Evolutionary conservation across 768 basidiomycete genomes (phyloP), one percentile per base, ranked within the genome.

Genomic region (Xerocomus spinulosus): DNA sequence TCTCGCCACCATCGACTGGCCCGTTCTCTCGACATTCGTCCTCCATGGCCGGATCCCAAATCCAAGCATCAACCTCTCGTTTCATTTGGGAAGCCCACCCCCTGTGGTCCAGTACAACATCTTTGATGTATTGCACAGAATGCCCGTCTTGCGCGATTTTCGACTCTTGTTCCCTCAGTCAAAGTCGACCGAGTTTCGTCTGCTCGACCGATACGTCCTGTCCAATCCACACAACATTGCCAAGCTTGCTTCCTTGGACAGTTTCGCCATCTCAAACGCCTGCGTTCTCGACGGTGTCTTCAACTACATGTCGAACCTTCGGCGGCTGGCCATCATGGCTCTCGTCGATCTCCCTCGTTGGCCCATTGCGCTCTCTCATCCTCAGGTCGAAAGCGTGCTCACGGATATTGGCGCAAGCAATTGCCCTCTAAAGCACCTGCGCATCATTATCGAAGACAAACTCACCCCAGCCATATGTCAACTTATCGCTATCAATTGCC

Each of bases 371-470:
- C 67, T 70, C 38, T 58, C 58, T 2, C 64, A 68, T n/a, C 56
- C 56, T 8, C 68, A 70, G 24, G 49, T 68, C 26, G 64, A 64
- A 45, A 44, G 37, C 5, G 61, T 68, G 21, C 48, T 69, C n/a
- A 36, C 42, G 0, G 68, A 68, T 8, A 35, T 68, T 1, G 58
- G 63, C 14, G 58, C 60, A 46, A 64, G 64, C 38, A 60, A 66
- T n/a, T 68, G 66, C 40, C 53, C 57, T 14, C 57, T 69, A 10
- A 64, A 52, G 21, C 68, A 67, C 25, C 52, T 68, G n/a, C 68
- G 67, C 13, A 58, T 68, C 40, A 65, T 68, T 5, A 56, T 68
- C 49, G 67, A 68, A 50, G 67, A 68, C 58, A 70, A 69, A 43
- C 59, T 68, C 29, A 67, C 61, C 5, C 67, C 67, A 21, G 21